These are phyloP conservation scores for Coemansia sp. DNA, from an alignment of 192 early-diverging fungal genomes.

Conservation along the genomic window DNA sequence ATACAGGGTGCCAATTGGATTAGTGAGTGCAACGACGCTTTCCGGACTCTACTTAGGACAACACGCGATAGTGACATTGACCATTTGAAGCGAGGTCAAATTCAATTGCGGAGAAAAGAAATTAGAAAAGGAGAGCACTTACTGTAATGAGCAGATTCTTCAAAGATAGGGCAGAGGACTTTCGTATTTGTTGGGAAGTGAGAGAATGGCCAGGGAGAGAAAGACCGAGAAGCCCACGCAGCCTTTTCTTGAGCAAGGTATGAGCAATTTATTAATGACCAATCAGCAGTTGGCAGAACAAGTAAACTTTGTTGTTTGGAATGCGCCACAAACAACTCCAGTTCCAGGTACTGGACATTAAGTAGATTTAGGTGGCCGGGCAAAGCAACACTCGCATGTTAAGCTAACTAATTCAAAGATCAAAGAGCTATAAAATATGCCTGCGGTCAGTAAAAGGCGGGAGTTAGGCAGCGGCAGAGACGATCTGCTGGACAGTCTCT, in stretches of 20 bases:
- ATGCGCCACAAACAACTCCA: neutral
- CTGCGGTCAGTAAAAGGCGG: neutral
- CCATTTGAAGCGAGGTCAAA: neutral
- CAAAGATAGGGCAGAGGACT: neutral
- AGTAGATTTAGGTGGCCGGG: neutral
- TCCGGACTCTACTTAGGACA: neutral
- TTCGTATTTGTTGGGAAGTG: neutral
- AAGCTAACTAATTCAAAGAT: neutral
- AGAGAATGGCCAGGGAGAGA: neutral
- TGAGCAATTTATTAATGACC: neutral
- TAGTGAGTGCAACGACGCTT: neutral
- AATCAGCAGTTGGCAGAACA: no score
- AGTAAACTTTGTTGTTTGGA: neutral
- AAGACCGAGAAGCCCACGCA: neutral
- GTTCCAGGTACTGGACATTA: neutral
- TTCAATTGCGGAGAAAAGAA: neutral
- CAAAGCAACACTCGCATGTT: neutral
- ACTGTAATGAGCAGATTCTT: conserved; percentile 3
- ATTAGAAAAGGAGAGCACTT: conserved; percentile 1
- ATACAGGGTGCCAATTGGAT: conserved; percentile 1
- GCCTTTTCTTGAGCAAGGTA: no score
- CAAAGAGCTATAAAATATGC: neutral
- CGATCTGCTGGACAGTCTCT: conserved; percentile 45
- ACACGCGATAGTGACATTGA: neutral
- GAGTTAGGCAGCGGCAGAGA: conserved; percentile 18